Base-by-base conservation (phyloP, 2,329 filamentous ascomycete species). In the Alternaria alternata region DNA sequence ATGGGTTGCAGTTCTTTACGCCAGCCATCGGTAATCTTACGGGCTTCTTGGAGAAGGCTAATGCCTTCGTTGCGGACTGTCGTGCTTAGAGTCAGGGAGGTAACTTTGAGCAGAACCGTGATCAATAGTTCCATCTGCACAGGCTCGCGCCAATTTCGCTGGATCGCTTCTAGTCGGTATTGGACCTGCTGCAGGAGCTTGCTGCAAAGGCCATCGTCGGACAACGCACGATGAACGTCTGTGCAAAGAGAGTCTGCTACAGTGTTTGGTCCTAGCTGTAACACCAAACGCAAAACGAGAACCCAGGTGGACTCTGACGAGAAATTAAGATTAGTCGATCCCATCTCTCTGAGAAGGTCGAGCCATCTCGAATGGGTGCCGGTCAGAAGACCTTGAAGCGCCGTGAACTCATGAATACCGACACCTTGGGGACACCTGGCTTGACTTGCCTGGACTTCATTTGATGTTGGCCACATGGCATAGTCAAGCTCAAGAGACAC, bases 51-150 rank as follows among this genome's bases (percentile, higher is more conserved):
- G 0, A 91, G 68, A 1, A 87, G 57, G 0, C 51, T 9, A 0
- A 38, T 16, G 8, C 67, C 56, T 7, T 68, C 66, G 1, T 56
- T 44, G 38, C 28, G 48, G 7, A 57, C 55, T 1, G 47, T 34
- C 5, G 61, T 46, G 58, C 67, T 32, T 73, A 66, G 22, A 48
- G 64, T 52, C 68, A 81, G 1, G 73, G 66, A 69, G 16, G 64
- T 68, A 1, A 81, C 20, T 2, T 85, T 81, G 0, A 87, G 68
- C 0, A 79, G 67, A 0, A 91, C 65, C 0, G 81, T 85, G 5
- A 89, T 80, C 2, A 90, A 54, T 0, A 84, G 80, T 5, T 87
- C 83, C 87, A 91, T 89, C 14, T 82, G 81, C 52, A 85, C 74
- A 0, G 76, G 78, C 61, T 91, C 88, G 0, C 87, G 81, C 85